Base-by-base conservation (phyloP, 2,329 filamentous ascomycete genomes). In the Trichoderma sp. region DNA sequence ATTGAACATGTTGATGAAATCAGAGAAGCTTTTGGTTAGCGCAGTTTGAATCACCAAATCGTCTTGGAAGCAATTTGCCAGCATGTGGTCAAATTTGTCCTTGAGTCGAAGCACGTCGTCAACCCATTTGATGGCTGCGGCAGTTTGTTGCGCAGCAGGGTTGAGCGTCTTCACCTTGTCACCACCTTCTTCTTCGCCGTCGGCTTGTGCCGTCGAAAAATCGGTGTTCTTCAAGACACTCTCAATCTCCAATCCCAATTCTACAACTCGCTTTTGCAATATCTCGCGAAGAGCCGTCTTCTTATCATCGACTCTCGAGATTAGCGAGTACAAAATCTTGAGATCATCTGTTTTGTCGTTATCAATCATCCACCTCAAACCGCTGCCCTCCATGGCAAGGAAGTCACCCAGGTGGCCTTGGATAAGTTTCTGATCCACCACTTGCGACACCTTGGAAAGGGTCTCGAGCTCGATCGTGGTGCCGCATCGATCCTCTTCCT, bases 41-140 rank as follows among this genome's bases (percentile, higher is more conserved):
- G 93, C 90, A 1, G 91, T 92, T 75, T 97, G 92, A 19, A 99
- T 83, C 8, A 89, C 85, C 49, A 93, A 86, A 75, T 98, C 94
- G 55, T 87, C 85, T 27, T 86, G 79, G 77, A 98, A 97, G 55
- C 94, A 92, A 13, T 82, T 79, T 53, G 82, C 83, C 88, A 91
- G 94, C 70, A 99, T 87, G 14, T 81, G 85, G 78, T 98, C 94
- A 75, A 97, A 98, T 77, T 96, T 96, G 74, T 92, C 90, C 79
- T 98, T 97, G 33, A 99, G 83, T 21, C 82, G 81, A 59, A 99
- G 83, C 2, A 98, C 92, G 74, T 97, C 94, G 74, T 97, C 93
- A 2, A 98, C 95, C 96, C 96, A 99, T 75, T 92, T 93, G 74
- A 98, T 91, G 0, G 96, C 96, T 1, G 94, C 92, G 0, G 89